phyloP scores from a whole-genome alignment of 2,329 filamentous ascomycete species.

The Diaporthe citri region DNA sequence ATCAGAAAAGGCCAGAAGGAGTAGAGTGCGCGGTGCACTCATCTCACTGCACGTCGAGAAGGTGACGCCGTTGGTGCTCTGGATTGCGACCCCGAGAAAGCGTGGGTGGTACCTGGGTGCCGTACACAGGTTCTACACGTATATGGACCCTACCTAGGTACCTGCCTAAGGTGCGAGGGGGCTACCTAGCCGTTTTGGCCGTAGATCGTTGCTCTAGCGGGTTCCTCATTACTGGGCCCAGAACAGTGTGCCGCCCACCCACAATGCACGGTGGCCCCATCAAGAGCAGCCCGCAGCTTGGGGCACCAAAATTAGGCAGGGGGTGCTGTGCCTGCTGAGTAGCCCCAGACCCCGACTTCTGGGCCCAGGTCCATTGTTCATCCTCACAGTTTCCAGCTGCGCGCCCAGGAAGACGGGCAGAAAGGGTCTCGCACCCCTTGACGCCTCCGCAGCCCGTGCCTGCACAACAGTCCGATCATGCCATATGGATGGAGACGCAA shows the following conservation, averaged over 20 bases:
- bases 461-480: conserved; percentile 22
- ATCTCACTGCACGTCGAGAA: conserved; percentile 16
- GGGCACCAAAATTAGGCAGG: conserved; percentile 22
- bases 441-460: conserved; percentile 13
- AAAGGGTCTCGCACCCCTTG: neutral
- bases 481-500: conserved; percentile 35
- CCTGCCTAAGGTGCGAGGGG: conserved; percentile 15
- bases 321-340: conserved; percentile 17
- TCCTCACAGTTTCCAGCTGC: conserved; percentile 14
- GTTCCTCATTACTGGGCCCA: conserved; percentile 28
- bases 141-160: conserved; percentile 23
- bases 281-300: conserved; percentile 24
- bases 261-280: conserved; percentile 23
- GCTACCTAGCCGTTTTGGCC: conserved; percentile 25
- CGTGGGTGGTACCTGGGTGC: conserved; percentile 9
- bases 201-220: conserved; percentile 33
- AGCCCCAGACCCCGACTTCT: conserved; percentile 28
- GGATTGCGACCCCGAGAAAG: conserved; percentile 29
- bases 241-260: neutral
- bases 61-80: conserved; percentile 32
- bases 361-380: conserved; percentile 11
- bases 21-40: conserved; percentile 14
- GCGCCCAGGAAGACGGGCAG: neutral
- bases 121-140: neutral
- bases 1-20: conserved; percentile 21